Evolutionary conservation across 306 rosid species (phyloP).

Genomic region (Casuarina equisetifolia): DNA sequence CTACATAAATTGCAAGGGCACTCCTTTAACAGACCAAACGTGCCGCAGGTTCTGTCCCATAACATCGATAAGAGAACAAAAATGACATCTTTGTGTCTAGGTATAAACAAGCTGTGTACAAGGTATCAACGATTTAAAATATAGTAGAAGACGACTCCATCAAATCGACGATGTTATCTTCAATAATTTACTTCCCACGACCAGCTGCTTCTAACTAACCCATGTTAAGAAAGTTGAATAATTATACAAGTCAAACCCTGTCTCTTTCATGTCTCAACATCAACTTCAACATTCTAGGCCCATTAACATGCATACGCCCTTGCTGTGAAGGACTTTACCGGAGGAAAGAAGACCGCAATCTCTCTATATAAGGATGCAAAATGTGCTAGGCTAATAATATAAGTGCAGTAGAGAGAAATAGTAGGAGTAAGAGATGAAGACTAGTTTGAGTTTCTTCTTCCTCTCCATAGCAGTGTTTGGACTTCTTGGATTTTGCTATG

Average conservation of each 20-base stretch:
- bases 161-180: neutral
- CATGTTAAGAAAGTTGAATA: neutral
- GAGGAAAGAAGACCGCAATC: neutral
- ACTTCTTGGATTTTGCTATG: slow-evolving; percentile 8
- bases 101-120: too few species aligned
- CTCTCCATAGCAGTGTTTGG: neutral
- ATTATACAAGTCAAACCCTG: neutral
- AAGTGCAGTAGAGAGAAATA: neutral
- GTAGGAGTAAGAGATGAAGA: neutral
- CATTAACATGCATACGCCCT: neutral
- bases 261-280: neutral
- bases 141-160: too few species aligned
- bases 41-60: neutral
- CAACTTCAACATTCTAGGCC: neutral
- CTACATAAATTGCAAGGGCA: too few species aligned
- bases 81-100: neutral
- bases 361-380: neutral
- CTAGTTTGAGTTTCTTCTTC: slow-evolving; percentile 7
- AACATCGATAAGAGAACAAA: neutral
- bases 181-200: neutral
- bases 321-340: neutral
- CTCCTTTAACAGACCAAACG: too few species aligned
- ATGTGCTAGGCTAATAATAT: neutral
- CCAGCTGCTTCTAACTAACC: neutral
- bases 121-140: too few species aligned